Evolutionary conservation across 495 filamentous ascomycete genomes (phyloP), one percentile per base, ranked within the genome.

Genomic region (Aspergillus olivimuriae): DNA sequence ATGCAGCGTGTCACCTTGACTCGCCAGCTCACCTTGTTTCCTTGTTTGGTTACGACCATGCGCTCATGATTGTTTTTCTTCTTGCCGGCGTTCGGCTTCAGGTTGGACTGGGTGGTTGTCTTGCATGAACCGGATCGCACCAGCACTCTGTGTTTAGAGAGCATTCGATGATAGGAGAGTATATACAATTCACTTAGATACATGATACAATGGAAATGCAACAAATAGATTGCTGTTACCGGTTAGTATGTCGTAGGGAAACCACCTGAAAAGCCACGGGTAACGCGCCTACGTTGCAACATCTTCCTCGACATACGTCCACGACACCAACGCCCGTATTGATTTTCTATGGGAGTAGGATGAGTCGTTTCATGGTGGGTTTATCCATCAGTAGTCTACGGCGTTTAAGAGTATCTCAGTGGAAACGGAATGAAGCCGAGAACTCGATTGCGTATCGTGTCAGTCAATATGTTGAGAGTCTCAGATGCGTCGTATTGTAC

Each of bases 291-390:
- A 39, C 42, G 2, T 38, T 44, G 18, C n/a, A n/a, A n/a, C n/a
- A n/a, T n/a, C n/a, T n/a, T n/a, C n/a, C n/a, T n/a, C n/a, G n/a
- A n/a, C n/a, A n/a, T n/a, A 58, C 24, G 45, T 52, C 51, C 55
- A 55, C 3, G 51, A 55, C 4, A 58, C 55, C 9, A 58, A 43
- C 2, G 55, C 51, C 0, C 55, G 34, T 55, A 58, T 32, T 58
- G 55, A 40, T 58, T 58, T 15, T 50, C 51, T 33, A 3, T 30
- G 23, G 14, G 1, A 23, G 33, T 8, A 30, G 4, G 33, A 45
- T 5, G 7, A 4, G 12, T 45, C 43, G 19, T 14, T 45, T 10
- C 38, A 38, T 15, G 34, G 43, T n/a, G 43, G 43, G 3, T 45
- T 45, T 20, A 38, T 45, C 16, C 43, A 45, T 38, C 43, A 20